Evolutionary conservation across 768 basidiomycete species (phyloP).

Genomic region (Leccinum boreale): DNA sequence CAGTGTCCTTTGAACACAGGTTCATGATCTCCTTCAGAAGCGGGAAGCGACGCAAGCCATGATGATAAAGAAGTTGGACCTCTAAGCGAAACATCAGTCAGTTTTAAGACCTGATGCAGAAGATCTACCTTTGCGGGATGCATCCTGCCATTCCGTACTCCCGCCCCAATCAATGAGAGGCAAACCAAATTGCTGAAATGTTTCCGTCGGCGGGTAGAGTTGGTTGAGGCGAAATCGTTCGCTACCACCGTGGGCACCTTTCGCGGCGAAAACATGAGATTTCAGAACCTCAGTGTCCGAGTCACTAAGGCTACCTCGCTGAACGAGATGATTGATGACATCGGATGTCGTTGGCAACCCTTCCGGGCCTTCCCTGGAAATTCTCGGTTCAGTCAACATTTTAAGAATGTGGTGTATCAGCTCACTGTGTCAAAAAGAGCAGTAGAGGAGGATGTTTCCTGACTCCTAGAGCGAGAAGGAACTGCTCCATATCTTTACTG

Average conservation of each 20-base stretch:
- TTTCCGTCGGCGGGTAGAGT: conserved; percentile 78
- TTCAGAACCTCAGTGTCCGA: too few relatives aligned
- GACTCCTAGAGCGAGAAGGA: too few relatives aligned
- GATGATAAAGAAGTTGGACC: not conserved
- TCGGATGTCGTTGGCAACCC: too few relatives aligned
- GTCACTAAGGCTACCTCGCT: too few relatives aligned
- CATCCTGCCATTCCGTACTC: conserved; percentile 57
- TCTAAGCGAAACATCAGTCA: not conserved
- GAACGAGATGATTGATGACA: too few relatives aligned
- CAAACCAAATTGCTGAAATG: conserved; percentile 63
- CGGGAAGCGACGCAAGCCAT: not conserved
- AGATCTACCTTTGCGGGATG: not conserved
- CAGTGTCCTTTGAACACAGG: conserved; percentile 4
- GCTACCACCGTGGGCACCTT: too few relatives aligned
- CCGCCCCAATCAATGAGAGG: conserved; percentile 84
- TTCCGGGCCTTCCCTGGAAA: too few relatives aligned
- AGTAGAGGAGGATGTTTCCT: too few relatives aligned
- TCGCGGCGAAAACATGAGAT: too few relatives aligned
- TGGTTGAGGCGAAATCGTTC: conserved; percentile 20
- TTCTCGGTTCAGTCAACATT: too few relatives aligned
- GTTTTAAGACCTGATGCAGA: not conserved
- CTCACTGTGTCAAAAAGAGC: not conserved
- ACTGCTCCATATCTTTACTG: too few relatives aligned
- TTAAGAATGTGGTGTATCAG: conserved; percentile 50
- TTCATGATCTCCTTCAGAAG: not conserved